Evolutionary conservation across 768 basidiomycete species (phyloP).

Genomic region (Pisolithus microcarpus): DNA sequence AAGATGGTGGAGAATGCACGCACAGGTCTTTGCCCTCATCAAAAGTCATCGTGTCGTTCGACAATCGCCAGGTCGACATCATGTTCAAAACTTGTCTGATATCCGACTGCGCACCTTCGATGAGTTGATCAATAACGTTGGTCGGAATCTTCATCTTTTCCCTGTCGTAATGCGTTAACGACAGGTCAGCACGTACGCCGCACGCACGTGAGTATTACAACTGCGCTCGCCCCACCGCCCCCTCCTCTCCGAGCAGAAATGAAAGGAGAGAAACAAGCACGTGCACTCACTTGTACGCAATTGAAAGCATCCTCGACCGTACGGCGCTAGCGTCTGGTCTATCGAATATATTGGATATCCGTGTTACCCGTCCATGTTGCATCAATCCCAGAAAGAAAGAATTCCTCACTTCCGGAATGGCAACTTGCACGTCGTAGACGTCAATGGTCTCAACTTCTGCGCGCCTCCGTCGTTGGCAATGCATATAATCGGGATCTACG

Average conservation of each 20-base stretch:
- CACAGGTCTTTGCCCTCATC: conserved; percentile 90
- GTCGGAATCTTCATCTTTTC: conserved; percentile 91
- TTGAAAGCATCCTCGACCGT: conserved; percentile 81
- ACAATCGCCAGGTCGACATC: conserved; percentile 96
- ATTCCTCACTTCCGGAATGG: conserved; percentile 63
- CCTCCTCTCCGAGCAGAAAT: background rate
- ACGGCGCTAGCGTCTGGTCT: conserved; percentile 75
- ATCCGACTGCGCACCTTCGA: conserved; percentile 85
- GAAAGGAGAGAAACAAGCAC: background rate
- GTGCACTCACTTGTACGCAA: conserved; percentile 74
- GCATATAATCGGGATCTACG: conserved; percentile 90
- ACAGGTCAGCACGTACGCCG: background rate
- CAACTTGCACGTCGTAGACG: conserved; percentile 63
- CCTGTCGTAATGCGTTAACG: conserved; percentile 32
- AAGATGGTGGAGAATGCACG: conserved; percentile 21
- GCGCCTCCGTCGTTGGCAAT: conserved; percentile 87
- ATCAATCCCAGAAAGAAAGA: too few species aligned
- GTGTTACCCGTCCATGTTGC: background rate
- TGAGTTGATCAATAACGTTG: conserved; percentile 88
- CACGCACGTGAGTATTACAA: background rate
- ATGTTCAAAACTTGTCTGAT: conserved; percentile 97
- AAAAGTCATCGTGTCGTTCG: conserved; percentile 73
- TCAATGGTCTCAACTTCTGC: conserved; percentile 88
- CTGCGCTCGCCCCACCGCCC: too few species aligned
- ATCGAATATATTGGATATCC: background rate